Evolutionary conservation across 495 filamentous ascomycete genomes (phyloP), one percentile per base, ranked within the genome.

Genomic region (Xylaria bambusicola): DNA sequence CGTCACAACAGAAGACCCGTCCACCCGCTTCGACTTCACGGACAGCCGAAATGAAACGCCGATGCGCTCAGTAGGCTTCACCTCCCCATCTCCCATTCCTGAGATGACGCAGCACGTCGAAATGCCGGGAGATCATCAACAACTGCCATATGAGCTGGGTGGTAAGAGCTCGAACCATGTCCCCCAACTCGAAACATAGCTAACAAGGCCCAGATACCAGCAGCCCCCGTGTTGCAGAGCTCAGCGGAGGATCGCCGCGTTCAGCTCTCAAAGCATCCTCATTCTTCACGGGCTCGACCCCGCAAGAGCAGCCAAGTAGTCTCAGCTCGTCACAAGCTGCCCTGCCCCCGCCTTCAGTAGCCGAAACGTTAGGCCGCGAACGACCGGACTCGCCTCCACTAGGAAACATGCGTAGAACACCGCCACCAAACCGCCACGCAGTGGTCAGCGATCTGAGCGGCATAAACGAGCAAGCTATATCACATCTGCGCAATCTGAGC

Each of bases 401-500:
- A 0, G 68, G 69, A 17, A 62, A 38, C 27, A 10, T 10, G 42
- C 53, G 55, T 3, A 38, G 36, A 18, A 26, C 55, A 21, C 21
- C 55, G 4, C 9, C 51, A 13, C 52, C 62, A 6, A 50, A 52
- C 29, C 60, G 29, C 24, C 49, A 20, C 35, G 51, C 18, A 52
- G 69, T 77, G 13, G 63, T 68, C 23, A 76, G 72, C 35, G 78
- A 71, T 53, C 49, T 80, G n/a, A 77, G 74, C 17, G 67, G 71
- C 50, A 45, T 80, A 31, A 76, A 70, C 58, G 76, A 79, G 41
- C 63, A 66, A 2, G 76, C 80, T 24, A 53, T 63, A 7, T 65
- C 72, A 1, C 80, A 83, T 53, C 64, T 81, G n/a, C 66, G 79
- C 0, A 74, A 78, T 21, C 72, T 77, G 29, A 77, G 75, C 64